Conservation (phyloP, 768 basidiomycete species). For the Piloderma croceum region DNA sequence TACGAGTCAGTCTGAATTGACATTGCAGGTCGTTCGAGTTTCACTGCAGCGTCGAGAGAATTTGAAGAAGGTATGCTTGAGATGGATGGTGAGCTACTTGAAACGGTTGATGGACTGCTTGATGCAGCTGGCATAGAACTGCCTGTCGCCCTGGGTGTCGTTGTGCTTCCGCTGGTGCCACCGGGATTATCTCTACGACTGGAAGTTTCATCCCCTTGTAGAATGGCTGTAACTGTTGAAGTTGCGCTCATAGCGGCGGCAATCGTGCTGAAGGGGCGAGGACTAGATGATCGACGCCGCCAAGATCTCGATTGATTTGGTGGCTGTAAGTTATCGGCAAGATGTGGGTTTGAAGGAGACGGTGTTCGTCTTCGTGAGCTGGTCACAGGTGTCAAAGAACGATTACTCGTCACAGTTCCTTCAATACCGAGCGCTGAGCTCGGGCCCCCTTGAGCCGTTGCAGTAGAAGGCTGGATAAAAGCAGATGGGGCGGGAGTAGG, state of each 20-base stretch:
- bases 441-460: neutral
- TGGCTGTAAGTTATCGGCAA: constrained; percentile 7
- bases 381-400: constrained; percentile 20
- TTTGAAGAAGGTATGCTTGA: constrained; percentile 5
- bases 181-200: too few relatives aligned
- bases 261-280: constrained; percentile 41
- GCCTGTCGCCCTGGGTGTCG: too few relatives aligned
- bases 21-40: constrained; percentile 6
- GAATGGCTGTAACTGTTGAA: constrained; percentile 41
- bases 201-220: constrained; percentile 19
- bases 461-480: neutral
- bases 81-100: constrained; percentile 12
- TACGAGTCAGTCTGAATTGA: neutral
- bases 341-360: constrained; percentile 5
- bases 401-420: too few relatives aligned
- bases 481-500: too few relatives aligned
- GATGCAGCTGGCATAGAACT: neutral
- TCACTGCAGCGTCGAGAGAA: constrained; percentile 19
- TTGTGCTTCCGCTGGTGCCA: too few relatives aligned
- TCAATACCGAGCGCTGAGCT: neutral
- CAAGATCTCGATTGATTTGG: constrained; percentile 10
- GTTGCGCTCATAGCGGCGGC: constrained; percentile 40
- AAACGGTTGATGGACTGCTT: constrained; percentile 9
- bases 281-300: constrained; percentile 29
- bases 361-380: constrained; percentile 25